These are phyloP conservation scores for Dendrobium catenatum DNA, from an alignment of 106 monocot genomes.

Conservation along the genomic window DNA sequence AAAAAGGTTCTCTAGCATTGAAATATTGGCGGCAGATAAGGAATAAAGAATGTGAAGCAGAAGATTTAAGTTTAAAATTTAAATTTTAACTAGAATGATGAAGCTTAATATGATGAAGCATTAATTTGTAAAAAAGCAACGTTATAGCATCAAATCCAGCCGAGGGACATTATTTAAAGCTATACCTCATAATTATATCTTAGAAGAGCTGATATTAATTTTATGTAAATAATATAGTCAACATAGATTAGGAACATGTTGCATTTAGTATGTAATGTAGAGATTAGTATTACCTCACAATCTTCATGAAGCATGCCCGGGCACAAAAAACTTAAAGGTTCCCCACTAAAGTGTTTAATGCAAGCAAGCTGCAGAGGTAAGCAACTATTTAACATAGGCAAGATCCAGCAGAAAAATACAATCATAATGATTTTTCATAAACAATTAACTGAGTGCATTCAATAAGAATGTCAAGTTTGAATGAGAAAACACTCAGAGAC, in stretches of 20 bases:
- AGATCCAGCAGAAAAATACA: slow-evolving; percentile 35
- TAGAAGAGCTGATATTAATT: background rate
- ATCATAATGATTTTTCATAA: background rate
- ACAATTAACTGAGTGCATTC: background rate
- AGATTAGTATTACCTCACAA: slow-evolving; percentile 44
- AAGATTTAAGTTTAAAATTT: background rate
- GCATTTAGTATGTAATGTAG: background rate
- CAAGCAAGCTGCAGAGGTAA: slow-evolving; percentile 70
- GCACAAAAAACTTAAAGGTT: slow-evolving; percentile 70
- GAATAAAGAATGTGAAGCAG: background rate
- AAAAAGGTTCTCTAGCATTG: too few relatives aligned
- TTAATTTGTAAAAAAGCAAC: background rate
- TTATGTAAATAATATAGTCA: background rate
- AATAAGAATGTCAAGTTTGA: background rate
- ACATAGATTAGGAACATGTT: background rate
- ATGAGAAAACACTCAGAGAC: background rate
- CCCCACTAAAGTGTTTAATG: slow-evolving; percentile 62
- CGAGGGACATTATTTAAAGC: background rate
- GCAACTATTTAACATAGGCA: slow-evolving; percentile 46
- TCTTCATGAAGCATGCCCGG: slow-evolving; percentile 42
- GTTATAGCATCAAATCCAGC: background rate
- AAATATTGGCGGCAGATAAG: too few relatives aligned
- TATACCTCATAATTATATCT: background rate
- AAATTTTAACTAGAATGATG: background rate
- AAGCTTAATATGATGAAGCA: background rate